Percentiles rank a stretch among this genome's conserved stretches.
phyloP scores from a whole-genome alignment of 75 land plant species.

The Picea sitchensis region DNA sequence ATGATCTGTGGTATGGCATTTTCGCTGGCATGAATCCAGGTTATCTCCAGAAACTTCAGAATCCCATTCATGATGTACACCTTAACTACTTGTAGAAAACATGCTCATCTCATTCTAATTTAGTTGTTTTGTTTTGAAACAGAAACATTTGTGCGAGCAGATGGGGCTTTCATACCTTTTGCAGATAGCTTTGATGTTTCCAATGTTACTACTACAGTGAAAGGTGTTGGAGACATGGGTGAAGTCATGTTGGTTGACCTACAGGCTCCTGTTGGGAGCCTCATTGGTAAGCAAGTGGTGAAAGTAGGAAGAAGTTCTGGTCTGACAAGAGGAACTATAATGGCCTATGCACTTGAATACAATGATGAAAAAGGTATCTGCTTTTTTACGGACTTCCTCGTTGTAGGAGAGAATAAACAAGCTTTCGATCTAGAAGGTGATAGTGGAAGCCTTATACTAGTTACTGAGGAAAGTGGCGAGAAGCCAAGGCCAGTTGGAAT shows the following conservation, averaged over 20 bases:
- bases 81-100: neutral
- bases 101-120: conserved; percentile 2
- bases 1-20: conserved; percentile 54
- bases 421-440: conserved; percentile 50
- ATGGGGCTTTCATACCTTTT: conserved; percentile 49
- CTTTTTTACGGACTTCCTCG: conserved; percentile 40
- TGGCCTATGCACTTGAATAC: conserved; percentile 51
- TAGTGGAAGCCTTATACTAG: conserved; percentile 39
- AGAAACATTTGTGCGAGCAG: conserved; percentile 38
- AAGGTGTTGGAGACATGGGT: conserved; percentile 41
- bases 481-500: conserved; percentile 43
- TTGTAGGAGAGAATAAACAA: conserved; percentile 41
- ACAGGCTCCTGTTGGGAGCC: conserved; percentile 36
- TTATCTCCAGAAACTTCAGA: conserved; percentile 3
- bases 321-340: conserved; percentile 31
- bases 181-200: conserved; percentile 31
- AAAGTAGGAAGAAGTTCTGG: conserved; percentile 54
- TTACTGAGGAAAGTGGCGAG: conserved; percentile 14
- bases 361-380: conserved; percentile 49
- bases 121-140: neutral
- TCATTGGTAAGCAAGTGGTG: conserved; percentile 40
- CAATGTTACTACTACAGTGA: conserved; percentile 35
- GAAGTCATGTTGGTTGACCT: conserved; percentile 43
- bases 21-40: conserved; percentile 52
- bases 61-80: neutral